phyloP scores from a whole-genome alignment of 2,329 filamentous ascomycete species.

The Botrytis deweyae region DNA sequence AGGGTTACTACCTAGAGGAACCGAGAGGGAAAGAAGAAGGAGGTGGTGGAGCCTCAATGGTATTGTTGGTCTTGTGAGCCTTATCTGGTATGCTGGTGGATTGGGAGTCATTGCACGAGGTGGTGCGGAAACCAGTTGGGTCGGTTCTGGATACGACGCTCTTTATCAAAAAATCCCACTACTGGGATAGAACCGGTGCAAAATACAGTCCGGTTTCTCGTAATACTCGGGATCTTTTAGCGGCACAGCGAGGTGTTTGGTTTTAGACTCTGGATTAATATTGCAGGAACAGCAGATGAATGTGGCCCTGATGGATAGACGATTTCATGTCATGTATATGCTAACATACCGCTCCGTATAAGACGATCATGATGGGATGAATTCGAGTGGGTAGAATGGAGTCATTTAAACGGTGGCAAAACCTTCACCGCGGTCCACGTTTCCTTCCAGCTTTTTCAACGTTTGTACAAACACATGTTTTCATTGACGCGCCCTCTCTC shows the following conservation, averaged over 20 bases:
- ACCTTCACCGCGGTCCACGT: neutral
- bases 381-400: neutral
- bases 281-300: neutral
- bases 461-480: neutral
- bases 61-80: conserved; percentile 55
- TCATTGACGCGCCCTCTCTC: neutral
- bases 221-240: neutral
- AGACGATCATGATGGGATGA: neutral
- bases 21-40: conserved; percentile 57
- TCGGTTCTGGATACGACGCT: conserved; percentile 76
- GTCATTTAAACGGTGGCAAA: neutral
- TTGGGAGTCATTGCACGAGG: conserved; percentile 74
- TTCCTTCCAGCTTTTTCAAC: neutral
- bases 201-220: neutral
- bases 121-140: conserved; percentile 71
- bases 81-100: conserved; percentile 78
- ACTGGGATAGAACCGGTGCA: conserved; percentile 41
- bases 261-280: neutral
- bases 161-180: conserved; percentile 63
- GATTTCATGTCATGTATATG: neutral
- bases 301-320: neutral
- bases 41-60: conserved; percentile 73
- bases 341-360: neutral
- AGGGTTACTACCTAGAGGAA: conserved; percentile 57
- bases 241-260: conserved; percentile 11